These are phyloP conservation scores for Amylostereum areolatum DNA, from an alignment of 1,284 basidiomycete genomes.

Conservation along the genomic window DNA sequence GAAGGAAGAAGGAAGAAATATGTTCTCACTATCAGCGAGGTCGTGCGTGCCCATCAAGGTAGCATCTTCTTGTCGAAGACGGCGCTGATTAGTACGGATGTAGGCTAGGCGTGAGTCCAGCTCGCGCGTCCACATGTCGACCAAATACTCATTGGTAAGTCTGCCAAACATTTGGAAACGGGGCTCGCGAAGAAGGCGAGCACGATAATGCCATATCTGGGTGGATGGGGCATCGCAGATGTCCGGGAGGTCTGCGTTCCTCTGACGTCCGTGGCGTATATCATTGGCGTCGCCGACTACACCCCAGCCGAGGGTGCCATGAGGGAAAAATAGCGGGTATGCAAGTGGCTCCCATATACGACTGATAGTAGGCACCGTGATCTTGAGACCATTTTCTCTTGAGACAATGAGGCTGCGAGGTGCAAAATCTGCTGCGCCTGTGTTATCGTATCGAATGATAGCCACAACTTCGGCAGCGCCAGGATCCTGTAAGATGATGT, in stretches of 20 bases:
- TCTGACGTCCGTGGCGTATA: not conserved
- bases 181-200: slow-evolving; percentile 18
- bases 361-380: slow-evolving; percentile 20
- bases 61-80: slow-evolving; percentile 18
- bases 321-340: slow-evolving; percentile 30
- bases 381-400: slow-evolving; percentile 3
- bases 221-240: slow-evolving; percentile 12
- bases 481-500: slow-evolving; percentile 18
- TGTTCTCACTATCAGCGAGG: slow-evolving; percentile 14
- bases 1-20: slow-evolving; percentile 29
- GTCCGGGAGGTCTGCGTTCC: too few species aligned
- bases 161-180: slow-evolving; percentile 28
- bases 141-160: slow-evolving; percentile 27
- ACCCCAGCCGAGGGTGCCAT: slow-evolving; percentile 29
- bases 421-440: slow-evolving; percentile 12
- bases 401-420: slow-evolving; percentile 14
- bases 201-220: slow-evolving; percentile 21
- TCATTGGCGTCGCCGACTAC: too few species aligned
- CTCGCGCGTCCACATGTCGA: slow-evolving; percentile 31
- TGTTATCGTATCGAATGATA: slow-evolving; percentile 22
- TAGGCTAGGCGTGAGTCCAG: slow-evolving; percentile 24
- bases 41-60: slow-evolving; percentile 13
- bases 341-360: slow-evolving; percentile 27
- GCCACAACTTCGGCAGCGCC: slow-evolving; percentile 23
- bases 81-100: slow-evolving; percentile 23